These are phyloP conservation scores for Corylus americana DNA, from an alignment of 306 rosid species.

Conservation along the genomic window DNA sequence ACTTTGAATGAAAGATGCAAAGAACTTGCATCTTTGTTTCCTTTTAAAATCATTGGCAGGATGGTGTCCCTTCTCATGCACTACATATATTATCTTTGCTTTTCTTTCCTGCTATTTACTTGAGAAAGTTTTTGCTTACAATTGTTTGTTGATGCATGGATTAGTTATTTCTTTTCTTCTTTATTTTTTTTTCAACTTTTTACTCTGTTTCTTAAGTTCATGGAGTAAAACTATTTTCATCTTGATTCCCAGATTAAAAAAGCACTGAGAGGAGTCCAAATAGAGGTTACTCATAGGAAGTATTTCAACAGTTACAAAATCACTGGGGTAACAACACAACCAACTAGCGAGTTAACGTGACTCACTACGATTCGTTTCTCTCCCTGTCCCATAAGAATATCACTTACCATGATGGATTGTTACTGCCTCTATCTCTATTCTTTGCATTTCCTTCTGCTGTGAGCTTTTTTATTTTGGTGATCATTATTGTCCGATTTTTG, in stretches of 20 bases:
- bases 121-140: neutral
- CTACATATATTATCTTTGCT: neutral
- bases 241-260: slow-evolving; percentile 46
- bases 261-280: slow-evolving; percentile 51
- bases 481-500: neutral
- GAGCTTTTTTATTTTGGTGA: no score
- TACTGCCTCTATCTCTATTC: neutral
- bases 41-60: neutral
- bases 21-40: neutral
- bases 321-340: slow-evolving; percentile 46
- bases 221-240: neutral
- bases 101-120: neutral
- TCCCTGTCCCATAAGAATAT: neutral
- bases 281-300: slow-evolving; percentile 22
- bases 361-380: neutral
- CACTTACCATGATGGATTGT: neutral
- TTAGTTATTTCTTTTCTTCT: no score
- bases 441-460: neutral
- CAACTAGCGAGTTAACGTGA: slow-evolving; percentile 50
- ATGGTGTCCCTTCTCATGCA: neutral
- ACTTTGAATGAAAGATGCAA: neutral
- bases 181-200: neutral
- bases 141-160: neutral
- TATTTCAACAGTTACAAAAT: slow-evolving; percentile 34
- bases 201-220: neutral